Evolutionary conservation across 768 basidiomycete species (phyloP).

Genomic region (Porpolomopsis calyptriformis): DNA sequence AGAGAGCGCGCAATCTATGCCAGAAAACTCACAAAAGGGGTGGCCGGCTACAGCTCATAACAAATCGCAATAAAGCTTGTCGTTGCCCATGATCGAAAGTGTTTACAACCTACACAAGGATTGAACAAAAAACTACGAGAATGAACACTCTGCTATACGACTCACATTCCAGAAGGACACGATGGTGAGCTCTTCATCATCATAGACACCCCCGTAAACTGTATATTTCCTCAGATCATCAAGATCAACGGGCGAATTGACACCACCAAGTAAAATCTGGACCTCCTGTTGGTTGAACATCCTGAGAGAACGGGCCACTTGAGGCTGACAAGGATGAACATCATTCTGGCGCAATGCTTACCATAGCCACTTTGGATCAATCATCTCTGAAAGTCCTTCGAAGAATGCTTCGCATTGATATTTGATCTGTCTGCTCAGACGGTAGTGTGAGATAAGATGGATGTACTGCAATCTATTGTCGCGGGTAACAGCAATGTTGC

Average conservation of each 20-base stretch:
- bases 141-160: background rate
- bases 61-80: slow-evolving; percentile 72
- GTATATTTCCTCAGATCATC: slow-evolving; percentile 71
- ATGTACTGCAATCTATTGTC: slow-evolving; percentile 90
- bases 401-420: slow-evolving; percentile 80
- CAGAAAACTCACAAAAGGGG: slow-evolving; percentile 57
- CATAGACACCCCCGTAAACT: slow-evolving; percentile 72
- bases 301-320: slow-evolving; percentile 25
- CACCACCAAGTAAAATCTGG: slow-evolving; percentile 83
- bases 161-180: slow-evolving; percentile 74
- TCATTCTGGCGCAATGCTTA: slow-evolving; percentile 21
- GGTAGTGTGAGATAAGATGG: slow-evolving; percentile 78
- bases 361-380: slow-evolving; percentile 83
- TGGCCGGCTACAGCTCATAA: slow-evolving; percentile 85
- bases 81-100: slow-evolving; percentile 74
- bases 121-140: background rate
- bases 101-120: slow-evolving; percentile 49
- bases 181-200: slow-evolving; percentile 62
- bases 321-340: background rate
- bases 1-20: background rate
- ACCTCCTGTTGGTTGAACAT: slow-evolving; percentile 98
- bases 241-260: slow-evolving; percentile 74
- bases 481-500: slow-evolving; percentile 72
- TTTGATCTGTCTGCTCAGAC: slow-evolving; percentile 81
- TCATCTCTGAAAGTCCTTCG: slow-evolving; percentile 84